Evolutionary conservation across 805 yeast species (phyloP), one percentile per base, ranked within the genome.

Genomic region (Schwanniomyces pseudopolymorphus): DNA sequence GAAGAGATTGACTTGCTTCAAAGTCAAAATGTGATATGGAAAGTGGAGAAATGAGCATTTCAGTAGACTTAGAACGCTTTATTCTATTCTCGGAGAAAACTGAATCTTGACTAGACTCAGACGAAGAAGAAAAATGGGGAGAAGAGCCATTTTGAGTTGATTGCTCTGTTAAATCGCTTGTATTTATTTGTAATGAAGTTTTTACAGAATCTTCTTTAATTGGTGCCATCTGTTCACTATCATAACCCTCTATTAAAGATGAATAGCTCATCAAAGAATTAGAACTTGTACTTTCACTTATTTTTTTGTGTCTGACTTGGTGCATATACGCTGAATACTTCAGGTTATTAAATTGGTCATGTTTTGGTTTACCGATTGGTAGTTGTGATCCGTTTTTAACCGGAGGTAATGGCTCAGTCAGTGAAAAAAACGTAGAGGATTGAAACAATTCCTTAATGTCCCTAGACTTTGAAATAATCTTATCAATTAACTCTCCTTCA

Each of bases 201-300:
- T 25, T 26, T 14, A 20, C 28, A 40, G 26, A 7, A 19, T 20
- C 36, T 16, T 40, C 33, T 16, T 31, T 17, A 6, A 31, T 31
- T 31, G 19, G 35, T 2, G 35, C 35, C 35, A 31, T 31, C 11
- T 11, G 39, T 13, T 36, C 31, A 44, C 50, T 56, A 39, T 53
- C 55, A 49, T 67, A 67, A 7, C 58, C 54, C 22, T 63, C 69
- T 35, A 66, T 61, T 11, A 67, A 46, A 16, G 68, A 63, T 2
- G 60, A 42, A 47, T 63, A 60, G 33, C 67, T 65, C 16, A 50
- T 39, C 10, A 65, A 39, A 1, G 66, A 58, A 36, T 53, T 57
- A 28, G 58, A 47, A 41, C 67, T 63, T 6, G 27, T 45, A 16
- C 63, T 56, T 13, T 48, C 43, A 10, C 49, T 48, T 24, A 55